Evolutionary conservation across 2,329 filamentous ascomycete species (phyloP).

Genomic region (Exutisphaerella laricina): DNA sequence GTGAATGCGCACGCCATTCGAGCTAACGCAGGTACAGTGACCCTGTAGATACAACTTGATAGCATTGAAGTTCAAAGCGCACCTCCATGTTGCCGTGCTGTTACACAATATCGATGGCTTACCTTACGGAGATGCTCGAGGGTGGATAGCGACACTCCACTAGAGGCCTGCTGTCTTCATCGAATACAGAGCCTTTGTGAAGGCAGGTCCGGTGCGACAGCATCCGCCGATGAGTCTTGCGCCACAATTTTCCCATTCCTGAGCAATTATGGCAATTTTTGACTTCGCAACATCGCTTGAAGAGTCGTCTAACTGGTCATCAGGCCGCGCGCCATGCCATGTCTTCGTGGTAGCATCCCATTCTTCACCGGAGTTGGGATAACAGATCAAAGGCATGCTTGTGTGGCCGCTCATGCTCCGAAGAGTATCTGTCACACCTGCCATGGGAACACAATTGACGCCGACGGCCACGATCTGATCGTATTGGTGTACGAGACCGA

Average conservation of each 20-base stretch:
- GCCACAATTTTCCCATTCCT: slow-evolving; percentile 33
- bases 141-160: too few species aligned
- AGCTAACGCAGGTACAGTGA: not conserved
- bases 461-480: slow-evolving; percentile 40
- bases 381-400: slow-evolving; percentile 33
- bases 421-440: slow-evolving; percentile 33
- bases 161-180: too few species aligned
- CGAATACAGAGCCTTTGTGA: slow-evolving; percentile 12
- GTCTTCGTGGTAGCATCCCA: slow-evolving; percentile 40
- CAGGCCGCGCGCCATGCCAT: slow-evolving; percentile 27
- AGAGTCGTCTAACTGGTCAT: slow-evolving; percentile 25
- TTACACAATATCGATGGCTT: too few species aligned
- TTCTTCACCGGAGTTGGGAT: slow-evolving; percentile 45
- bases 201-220: slow-evolving; percentile 40
- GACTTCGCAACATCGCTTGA: slow-evolving; percentile 15
- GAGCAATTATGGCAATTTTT: slow-evolving; percentile 9
- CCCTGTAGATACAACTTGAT: not conserved
- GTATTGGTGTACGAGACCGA: slow-evolving; percentile 26
- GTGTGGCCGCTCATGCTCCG: slow-evolving; percentile 30
- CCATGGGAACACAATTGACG: slow-evolving; percentile 42
- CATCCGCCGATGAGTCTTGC: slow-evolving; percentile 44
- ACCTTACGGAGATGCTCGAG: too few species aligned
- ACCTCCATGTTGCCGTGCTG: too few species aligned
- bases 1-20: not conserved
- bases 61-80: too few species aligned